These are phyloP conservation scores for Globisporangium lucens DNA, from an alignment of 352 stramenopile genomes.

Conservation along the genomic window DNA sequence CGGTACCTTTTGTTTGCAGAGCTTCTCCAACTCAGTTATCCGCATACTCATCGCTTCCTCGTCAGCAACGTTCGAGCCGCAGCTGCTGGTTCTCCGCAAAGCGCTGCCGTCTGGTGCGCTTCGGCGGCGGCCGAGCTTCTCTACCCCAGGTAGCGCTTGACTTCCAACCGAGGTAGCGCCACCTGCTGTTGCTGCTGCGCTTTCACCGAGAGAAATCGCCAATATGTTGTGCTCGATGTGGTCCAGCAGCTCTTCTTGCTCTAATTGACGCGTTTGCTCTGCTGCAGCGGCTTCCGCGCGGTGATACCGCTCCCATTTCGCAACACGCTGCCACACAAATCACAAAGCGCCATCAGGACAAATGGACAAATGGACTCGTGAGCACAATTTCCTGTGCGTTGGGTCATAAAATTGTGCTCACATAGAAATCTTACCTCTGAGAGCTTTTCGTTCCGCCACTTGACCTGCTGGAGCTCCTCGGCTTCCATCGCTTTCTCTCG, in stretches of 20 bases:
- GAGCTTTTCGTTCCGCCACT: slow-evolving; percentile 40
- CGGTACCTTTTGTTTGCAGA: slow-evolving; percentile 73
- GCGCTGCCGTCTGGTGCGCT: slow-evolving; percentile 15
- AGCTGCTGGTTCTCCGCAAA: slow-evolving; percentile 7
- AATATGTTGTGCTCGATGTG: slow-evolving; percentile 43
- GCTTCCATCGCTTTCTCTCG: slow-evolving; percentile 40
- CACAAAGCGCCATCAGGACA: not conserved
- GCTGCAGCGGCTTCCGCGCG: slow-evolving; percentile 37
- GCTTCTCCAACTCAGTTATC: slow-evolving; percentile 66
- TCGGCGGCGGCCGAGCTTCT: slow-evolving; percentile 13
- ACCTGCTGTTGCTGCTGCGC: slow-evolving; percentile 1
- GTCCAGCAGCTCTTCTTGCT: slow-evolving; percentile 56
- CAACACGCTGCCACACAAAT: slow-evolving; percentile 33
- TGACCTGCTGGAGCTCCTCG: slow-evolving; percentile 33
- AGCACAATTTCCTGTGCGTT: not conserved
- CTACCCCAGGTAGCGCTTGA: not conserved
- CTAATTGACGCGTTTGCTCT: slow-evolving; percentile 27
- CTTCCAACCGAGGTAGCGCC: not conserved
- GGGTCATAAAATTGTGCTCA: too few species aligned
- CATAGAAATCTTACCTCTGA: slow-evolving; percentile 26
- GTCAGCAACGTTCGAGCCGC: not conserved
- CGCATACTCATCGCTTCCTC: slow-evolving; percentile 27
- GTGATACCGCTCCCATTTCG: slow-evolving; percentile 60
- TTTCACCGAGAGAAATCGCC: slow-evolving; percentile 30
- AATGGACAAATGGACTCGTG: not conserved